Percentiles rank a stretch among this genome's conserved stretches.
These are phyloP conservation scores for Pluteus cervinus DNA, from an alignment of 768 basidiomycete genomes.

Conservation along the genomic window DNA sequence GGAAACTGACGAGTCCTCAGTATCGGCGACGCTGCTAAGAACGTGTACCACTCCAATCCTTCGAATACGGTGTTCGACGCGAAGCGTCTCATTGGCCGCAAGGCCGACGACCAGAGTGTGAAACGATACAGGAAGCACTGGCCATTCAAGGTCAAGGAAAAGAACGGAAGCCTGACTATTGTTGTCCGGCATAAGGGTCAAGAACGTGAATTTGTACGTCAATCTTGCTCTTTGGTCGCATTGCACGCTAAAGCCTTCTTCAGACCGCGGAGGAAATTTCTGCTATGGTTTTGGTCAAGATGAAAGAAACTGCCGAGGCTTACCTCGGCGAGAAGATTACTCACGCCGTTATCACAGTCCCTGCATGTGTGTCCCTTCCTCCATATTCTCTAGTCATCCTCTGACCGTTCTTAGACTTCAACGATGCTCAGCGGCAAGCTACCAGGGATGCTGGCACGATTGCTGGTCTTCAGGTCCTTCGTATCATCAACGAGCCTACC, in stretches of 20 bases:
- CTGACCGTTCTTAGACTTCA: slow-evolving; percentile 70
- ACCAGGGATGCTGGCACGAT: slow-evolving; percentile 98
- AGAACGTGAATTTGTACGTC: slow-evolving; percentile 74
- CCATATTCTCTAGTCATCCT: slow-evolving; percentile 1
- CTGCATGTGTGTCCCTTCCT: slow-evolving; percentile 62
- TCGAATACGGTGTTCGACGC: slow-evolving; percentile 95
- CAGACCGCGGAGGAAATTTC: slow-evolving; percentile 92
- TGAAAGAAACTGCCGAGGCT: slow-evolving; percentile 99
- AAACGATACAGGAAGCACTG: slow-evolving; percentile 85
- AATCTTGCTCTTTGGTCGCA: neutral
- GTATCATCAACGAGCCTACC: slow-evolving; percentile 97
- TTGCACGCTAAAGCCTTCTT: slow-evolving; percentile 1
- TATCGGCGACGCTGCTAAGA: slow-evolving; percentile 96
- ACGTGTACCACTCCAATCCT: slow-evolving; percentile 89
- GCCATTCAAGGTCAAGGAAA: slow-evolving; percentile 81
- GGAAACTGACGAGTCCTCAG: slow-evolving; percentile 21
- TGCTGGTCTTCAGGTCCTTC: slow-evolving; percentile 89
- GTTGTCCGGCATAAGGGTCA: slow-evolving; percentile 76
- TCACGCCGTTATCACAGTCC: slow-evolving; percentile 97
- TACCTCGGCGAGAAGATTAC: slow-evolving; percentile 96
- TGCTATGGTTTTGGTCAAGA: slow-evolving; percentile 93
- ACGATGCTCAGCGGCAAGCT: slow-evolving; percentile 98
- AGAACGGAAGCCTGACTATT: slow-evolving; percentile 75
- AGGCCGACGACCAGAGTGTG: slow-evolving; percentile 74
- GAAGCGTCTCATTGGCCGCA: slow-evolving; percentile 90